These are phyloP conservation scores for Zhuliangozyma parablackwelliae DNA, from an alignment of 1,139 yeast species.

Conservation along the genomic window DNA sequence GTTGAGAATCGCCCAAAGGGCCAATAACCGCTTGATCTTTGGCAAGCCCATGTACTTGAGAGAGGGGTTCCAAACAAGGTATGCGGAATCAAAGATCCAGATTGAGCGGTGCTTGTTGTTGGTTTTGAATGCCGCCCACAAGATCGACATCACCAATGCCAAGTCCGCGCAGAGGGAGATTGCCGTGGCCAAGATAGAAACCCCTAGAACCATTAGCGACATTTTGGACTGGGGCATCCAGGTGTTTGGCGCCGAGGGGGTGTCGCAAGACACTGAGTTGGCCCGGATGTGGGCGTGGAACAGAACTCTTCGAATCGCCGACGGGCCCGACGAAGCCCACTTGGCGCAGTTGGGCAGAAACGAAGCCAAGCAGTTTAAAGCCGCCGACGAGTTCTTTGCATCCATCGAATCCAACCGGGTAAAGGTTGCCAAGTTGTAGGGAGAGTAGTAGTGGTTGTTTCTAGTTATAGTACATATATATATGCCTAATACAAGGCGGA, in stretches of 20 bases:
- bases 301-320: constrained; percentile 65
- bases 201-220: constrained; percentile 53
- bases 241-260: constrained; percentile 68
- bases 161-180: constrained; percentile 57
- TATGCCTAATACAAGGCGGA: constrained; percentile 44
- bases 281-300: constrained; percentile 53
- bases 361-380: constrained; percentile 32
- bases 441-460: not conserved
- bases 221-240: constrained; percentile 68
- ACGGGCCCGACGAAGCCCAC: constrained; percentile 76
- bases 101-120: constrained; percentile 55
- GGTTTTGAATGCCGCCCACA: constrained; percentile 64
- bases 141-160: constrained; percentile 54
- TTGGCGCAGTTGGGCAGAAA: constrained; percentile 54
- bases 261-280: constrained; percentile 59
- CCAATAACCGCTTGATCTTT: constrained; percentile 52
- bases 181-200: constrained; percentile 65
- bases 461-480: too few species aligned
- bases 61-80: constrained; percentile 48
- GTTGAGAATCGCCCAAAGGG: constrained; percentile 49
- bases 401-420: constrained; percentile 18
- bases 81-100: constrained; percentile 57
- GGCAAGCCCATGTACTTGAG: constrained; percentile 52
- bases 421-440: constrained; percentile 19
- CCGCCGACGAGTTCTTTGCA: constrained; percentile 32